Evolutionary conservation across 169 alveolate genomes (phyloP).

Genomic region (Ichthyophthirius multifiliis): DNA sequence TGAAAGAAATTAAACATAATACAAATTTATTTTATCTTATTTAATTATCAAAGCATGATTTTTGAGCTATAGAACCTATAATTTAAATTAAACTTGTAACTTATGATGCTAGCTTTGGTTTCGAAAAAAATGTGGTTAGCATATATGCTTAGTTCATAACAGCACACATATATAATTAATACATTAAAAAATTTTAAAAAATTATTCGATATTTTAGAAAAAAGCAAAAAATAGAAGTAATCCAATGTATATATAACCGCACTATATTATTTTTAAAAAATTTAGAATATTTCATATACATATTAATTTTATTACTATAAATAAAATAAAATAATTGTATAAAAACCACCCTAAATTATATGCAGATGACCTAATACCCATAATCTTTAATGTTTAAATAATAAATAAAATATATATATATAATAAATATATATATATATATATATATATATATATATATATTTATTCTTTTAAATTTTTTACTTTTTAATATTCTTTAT

Average conservation of each 20-base stretch:
- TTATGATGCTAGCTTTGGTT: neutral
- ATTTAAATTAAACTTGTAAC: neutral
- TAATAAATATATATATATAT: neutral
- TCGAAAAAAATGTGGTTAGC: neutral
- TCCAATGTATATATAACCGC: neutral
- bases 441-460: too few species aligned
- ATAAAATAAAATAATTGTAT: neutral
- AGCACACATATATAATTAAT: neutral
- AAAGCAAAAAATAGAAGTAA: neutral
- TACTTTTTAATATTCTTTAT: constrained; percentile 15
- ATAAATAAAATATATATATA: neutral
- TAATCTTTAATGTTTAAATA: neutral
- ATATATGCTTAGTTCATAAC: neutral
- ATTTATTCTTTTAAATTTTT: neutral
- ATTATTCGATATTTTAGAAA: neutral
- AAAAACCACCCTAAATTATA: neutral
- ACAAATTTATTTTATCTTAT: neutral
- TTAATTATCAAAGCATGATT: neutral
- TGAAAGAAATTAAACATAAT: neutral
- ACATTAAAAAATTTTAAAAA: neutral
- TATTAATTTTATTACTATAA: neutral
- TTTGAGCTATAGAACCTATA: neutral
- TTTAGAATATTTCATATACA: neutral
- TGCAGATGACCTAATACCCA: neutral
- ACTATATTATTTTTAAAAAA: neutral